phyloP scores from a whole-genome alignment of 139 green algal species.

The Haematococcus sp. region DNA sequence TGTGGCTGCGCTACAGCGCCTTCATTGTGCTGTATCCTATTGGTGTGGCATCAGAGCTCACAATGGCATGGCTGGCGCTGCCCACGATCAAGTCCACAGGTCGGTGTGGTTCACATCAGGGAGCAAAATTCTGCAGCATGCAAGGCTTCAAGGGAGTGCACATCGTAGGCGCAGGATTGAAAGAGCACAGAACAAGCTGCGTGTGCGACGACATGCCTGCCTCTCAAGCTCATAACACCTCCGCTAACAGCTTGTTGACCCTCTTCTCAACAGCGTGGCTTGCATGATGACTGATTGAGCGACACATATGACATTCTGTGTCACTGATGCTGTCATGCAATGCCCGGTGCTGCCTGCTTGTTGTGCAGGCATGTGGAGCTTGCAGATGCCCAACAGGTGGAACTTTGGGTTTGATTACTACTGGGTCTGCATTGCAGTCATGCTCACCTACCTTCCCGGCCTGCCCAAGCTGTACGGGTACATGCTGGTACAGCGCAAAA shows the following conservation, averaged over 20 bases:
- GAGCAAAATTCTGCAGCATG: too few relatives aligned
- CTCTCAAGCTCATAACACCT: too few relatives aligned
- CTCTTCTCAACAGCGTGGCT: too few relatives aligned
- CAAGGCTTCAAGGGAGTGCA: too few relatives aligned
- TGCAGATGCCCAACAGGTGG: constrained; percentile 75
- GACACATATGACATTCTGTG: too few relatives aligned
- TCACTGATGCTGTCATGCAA: too few relatives aligned
- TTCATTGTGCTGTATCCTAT: constrained; percentile 95
- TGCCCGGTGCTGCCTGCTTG: too few relatives aligned
- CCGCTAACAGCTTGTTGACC: too few relatives aligned
- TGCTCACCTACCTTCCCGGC: constrained; percentile 55
- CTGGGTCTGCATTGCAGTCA: constrained; percentile 42
- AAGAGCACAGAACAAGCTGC: too few relatives aligned
- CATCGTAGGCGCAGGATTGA: too few relatives aligned
- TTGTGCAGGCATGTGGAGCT: constrained; percentile 36
- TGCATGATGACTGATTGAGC: too few relatives aligned
- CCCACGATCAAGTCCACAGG: constrained; percentile 45
- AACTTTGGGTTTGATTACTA: constrained; percentile 88
- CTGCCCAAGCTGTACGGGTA: constrained; percentile 82
- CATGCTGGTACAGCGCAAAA: constrained; percentile 84
- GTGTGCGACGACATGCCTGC: too few relatives aligned
- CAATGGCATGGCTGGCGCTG: constrained; percentile 73
- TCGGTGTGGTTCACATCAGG: background rate
- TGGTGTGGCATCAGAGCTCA: constrained; percentile 81
- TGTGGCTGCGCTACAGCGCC: constrained; percentile 87